phyloP scores from a whole-genome alignment of 2,329 filamentous ascomycete genomes.

The Botrytis aclada region DNA sequence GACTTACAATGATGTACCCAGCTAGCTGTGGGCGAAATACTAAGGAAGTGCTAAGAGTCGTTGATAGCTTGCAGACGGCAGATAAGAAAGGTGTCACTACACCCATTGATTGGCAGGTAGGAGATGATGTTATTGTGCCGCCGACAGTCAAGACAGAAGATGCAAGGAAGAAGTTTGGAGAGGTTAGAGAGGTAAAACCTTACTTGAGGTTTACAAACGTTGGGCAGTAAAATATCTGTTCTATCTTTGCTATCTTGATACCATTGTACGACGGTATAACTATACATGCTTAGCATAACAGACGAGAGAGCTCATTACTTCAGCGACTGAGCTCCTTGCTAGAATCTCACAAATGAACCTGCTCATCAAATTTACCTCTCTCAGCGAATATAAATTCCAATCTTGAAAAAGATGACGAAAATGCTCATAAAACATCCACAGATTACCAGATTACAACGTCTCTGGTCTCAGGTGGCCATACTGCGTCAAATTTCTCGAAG shows the following conservation, averaged over 20 bases:
- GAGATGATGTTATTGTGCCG: constrained; percentile 87
- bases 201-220: constrained; percentile 18
- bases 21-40: constrained; percentile 81
- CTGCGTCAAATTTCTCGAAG: background rate
- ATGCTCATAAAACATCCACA: background rate
- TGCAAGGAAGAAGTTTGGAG: constrained; percentile 80
- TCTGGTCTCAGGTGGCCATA: background rate
- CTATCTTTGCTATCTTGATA: background rate
- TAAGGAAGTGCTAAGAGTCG: constrained; percentile 68
- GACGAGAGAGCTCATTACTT: background rate
- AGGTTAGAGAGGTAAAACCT: constrained; percentile 46
- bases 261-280: background rate
- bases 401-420: background rate
- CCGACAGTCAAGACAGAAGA: constrained; percentile 75
- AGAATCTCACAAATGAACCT: background rate
- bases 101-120: constrained; percentile 81
- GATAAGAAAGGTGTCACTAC: constrained; percentile 84
- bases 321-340: background rate
- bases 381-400: background rate
- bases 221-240: background rate
- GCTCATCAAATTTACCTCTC: background rate
- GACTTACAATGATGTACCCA: constrained; percentile 84
- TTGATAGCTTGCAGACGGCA: constrained; percentile 53
- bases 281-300: too few relatives aligned
- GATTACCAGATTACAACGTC: background rate